A percentile compares a stretch with the other conserved stretches of the same genome.
Evolutionary conservation across 345 rosid species (phyloP).

Genomic region (Dipteronia dyeriana): DNA sequence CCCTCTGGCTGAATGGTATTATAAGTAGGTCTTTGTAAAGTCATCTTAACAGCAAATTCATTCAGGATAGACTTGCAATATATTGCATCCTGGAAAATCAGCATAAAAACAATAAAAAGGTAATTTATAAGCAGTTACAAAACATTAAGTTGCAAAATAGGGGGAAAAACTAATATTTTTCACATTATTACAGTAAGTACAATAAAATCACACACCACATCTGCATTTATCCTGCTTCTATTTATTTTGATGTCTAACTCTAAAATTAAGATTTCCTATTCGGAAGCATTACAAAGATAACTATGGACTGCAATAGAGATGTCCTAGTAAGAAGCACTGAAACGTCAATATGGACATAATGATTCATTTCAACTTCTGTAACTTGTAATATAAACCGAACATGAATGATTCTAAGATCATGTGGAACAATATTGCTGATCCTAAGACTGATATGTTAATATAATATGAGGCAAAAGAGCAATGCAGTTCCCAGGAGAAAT

Average conservation of each 20-base stretch:
- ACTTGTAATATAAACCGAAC: background rate
- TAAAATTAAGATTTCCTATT: background rate
- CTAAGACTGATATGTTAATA: background rate
- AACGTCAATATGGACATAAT: background rate
- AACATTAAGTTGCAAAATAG: background rate
- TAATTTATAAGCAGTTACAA: background rate
- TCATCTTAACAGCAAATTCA: constrained; percentile 47
- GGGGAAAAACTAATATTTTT: background rate
- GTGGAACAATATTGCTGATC: background rate
- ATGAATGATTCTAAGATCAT: background rate
- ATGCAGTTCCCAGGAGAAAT: too few species aligned
- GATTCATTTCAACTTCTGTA: background rate
- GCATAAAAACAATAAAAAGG: background rate
- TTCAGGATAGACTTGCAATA: constrained; percentile 51
- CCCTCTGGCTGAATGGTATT: constrained; percentile 25
- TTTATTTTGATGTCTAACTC: background rate
- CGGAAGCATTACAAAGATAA: background rate
- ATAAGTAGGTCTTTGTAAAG: constrained; percentile 33
- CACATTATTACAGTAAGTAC: background rate
- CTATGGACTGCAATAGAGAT: background rate
- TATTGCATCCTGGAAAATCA: constrained; percentile 28
- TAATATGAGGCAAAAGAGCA: background rate
- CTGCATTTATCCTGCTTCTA: background rate
- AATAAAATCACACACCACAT: background rate
- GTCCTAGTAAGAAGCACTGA: background rate